Evolutionary conservation across 768 basidiomycete genomes (phyloP).

Genomic region (Tulasnella sp.): DNA sequence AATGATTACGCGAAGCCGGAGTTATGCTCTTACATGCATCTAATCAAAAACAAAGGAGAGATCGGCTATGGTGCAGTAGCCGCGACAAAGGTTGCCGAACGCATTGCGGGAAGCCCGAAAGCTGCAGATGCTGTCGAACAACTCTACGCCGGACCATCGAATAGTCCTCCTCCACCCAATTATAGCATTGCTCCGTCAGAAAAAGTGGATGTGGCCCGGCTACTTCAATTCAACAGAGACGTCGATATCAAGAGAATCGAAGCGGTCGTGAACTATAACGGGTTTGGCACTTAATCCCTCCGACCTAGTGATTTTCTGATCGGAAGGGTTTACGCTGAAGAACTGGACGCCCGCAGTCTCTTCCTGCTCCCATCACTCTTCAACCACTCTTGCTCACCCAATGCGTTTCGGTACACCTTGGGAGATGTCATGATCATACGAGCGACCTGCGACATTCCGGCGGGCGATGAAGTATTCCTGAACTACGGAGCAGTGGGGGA

Average conservation of each 20-base stretch:
- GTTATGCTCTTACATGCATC: neutral
- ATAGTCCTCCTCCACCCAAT: neutral
- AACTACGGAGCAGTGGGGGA: conserved; percentile 28
- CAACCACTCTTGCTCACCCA: conserved; percentile 40
- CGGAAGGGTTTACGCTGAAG: neutral
- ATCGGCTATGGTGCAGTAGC: neutral
- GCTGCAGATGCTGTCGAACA: neutral
- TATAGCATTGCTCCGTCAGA: neutral
- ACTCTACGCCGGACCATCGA: conserved; percentile 8
- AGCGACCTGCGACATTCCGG: conserved; percentile 32
- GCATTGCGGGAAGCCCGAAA: neutral
- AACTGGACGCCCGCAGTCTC: conserved; percentile 32
- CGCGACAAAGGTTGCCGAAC: neutral
- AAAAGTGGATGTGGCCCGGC: no score
- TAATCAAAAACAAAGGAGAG: neutral
- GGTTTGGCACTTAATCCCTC: conserved; percentile 26
- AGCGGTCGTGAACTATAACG: conserved; percentile 34
- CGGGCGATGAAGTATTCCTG: conserved; percentile 36
- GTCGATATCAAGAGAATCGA: conserved; percentile 37
- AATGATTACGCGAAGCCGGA: neutral
- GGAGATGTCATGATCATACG: conserved; percentile 40
- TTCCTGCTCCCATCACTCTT: conserved; percentile 38
- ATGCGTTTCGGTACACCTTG: conserved; percentile 33
- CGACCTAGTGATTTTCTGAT: neutral
- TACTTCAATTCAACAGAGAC: neutral